Evolutionary conservation across 306 rosid species (phyloP), one percentile per base, ranked within the genome.

Genomic region (Rosa multiflora): DNA sequence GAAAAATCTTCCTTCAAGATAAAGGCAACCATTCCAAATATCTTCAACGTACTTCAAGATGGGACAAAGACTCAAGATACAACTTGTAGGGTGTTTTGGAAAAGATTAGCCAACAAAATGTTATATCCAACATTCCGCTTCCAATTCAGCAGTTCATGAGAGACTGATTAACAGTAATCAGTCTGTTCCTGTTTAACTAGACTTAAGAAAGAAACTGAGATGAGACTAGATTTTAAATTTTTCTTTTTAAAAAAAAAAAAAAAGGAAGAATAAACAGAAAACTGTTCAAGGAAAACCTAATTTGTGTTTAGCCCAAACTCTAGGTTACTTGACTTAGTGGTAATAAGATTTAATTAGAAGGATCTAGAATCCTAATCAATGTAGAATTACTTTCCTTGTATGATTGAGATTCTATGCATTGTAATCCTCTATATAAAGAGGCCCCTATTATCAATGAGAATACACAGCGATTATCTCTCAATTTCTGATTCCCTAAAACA

Each of bases 141-240:
- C 32, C 52, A 40, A 43, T 10, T 68, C 73, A 68, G 73, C 75
- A 46, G 74, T 70, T 70, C 56, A 70, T 14, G n/a, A 20, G 35
- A 26, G 55, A 47, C 75, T 47, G 1, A 46, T 13, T 7, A 70
- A 10, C 37, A 59, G 66, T 4, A 26, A 70, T 23, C 40, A 46
- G 43, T 59, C 39, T 70, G 42, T 47, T 51, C 55, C 23, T 21
- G 12, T 46, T 47, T 46, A 44, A 3, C 9, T 44, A 70, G n/a
- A 35, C 12, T 46, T 21, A 1, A 6, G 12, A 21, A 23, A 21
- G 15, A 59, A 59, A 59, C 32, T 13, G 58, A 70, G n/a, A 70
- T 8, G 58, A 70, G 10, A 70, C 11, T 29, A 46, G 17, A 69
- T 43, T 43, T 5, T 44, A 10, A 18, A 69, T 4, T 2, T 1